These are phyloP conservation scores for Rutstroemia sp. DNA, from an alignment of 2,329 filamentous ascomycete species.

Conservation along the genomic window DNA sequence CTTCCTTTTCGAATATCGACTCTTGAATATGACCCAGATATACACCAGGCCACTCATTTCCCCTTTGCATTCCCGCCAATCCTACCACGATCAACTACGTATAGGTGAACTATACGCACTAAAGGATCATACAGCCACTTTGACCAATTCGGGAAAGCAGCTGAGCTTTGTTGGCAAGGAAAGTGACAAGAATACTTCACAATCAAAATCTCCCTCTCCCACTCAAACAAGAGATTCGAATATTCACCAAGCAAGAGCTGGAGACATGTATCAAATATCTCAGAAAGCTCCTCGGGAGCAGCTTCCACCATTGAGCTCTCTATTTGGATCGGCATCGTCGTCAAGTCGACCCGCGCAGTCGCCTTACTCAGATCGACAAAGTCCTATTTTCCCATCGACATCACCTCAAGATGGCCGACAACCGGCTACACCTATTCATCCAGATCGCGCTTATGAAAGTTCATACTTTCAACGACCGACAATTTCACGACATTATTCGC, in stretches of 20 bases:
- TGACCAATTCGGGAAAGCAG: conserved; percentile 5
- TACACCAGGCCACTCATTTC: conserved; percentile 20
- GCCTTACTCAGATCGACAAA: conserved; percentile 27
- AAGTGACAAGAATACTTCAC: conserved; percentile 15
- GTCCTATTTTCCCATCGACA: conserved; percentile 23
- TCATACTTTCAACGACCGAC: conserved; percentile 24
- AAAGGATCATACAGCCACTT: conserved; percentile 13
- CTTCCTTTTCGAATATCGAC: background rate
- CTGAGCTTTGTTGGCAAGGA: conserved; percentile 13
- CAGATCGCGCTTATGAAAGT: conserved; percentile 20
- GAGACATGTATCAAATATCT: conserved; percentile 21
- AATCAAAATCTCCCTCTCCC: conserved; percentile 20
- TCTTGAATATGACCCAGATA: conserved; percentile 27
- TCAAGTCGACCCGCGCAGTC: conserved; percentile 20
- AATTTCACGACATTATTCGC: conserved; percentile 16
- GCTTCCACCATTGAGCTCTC: conserved; percentile 28
- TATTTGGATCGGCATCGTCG: conserved; percentile 24
- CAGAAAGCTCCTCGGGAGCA: conserved; percentile 24
- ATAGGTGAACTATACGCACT: conserved; percentile 12
- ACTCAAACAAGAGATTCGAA: conserved; percentile 11
- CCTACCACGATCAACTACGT: conserved; percentile 14
- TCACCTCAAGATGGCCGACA: conserved; percentile 24
- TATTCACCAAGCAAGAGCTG: conserved; percentile 12
- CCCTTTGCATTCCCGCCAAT: conserved; percentile 17
- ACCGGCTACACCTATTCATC: conserved; percentile 21